Base-by-base conservation (phyloP, 2,329 filamentous ascomycete species). In the Lasiodiplodia theobromae region DNA sequence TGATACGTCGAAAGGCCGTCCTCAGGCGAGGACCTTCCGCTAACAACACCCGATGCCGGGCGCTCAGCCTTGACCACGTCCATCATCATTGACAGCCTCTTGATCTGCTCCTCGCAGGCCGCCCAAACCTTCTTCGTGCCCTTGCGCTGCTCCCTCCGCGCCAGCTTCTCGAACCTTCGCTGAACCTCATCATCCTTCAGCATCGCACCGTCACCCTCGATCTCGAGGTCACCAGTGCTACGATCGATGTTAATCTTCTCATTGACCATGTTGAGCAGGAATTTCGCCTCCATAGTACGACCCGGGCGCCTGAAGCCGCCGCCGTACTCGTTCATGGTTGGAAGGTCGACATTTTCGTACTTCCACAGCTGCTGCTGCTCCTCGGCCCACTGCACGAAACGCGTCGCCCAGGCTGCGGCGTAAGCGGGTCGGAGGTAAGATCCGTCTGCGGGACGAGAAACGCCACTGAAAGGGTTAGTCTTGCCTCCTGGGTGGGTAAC, bases 301-400 rank as follows among this genome's bases (percentile, higher is more conserved):
- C 60, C 65, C 52, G 11, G 23, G 21, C 49, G 18, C 64, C 53
- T 68, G n/a, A 53, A 21, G 14, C 66, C 66, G 25, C 49, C 38
- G n/a, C 56, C 47, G 14, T 18, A 18, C 21, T 25, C n/a, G 11
- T 34, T 3, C 12, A 21, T 37, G 4, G 49, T 37, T 5, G 49
- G 31, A 25, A 44, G 14, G 47, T 68, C 57, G 10, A 37, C 21
- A 4, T 68, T 40, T 12, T 62, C 37, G 44, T 25, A 68, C 21
- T 49, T 23, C 44, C 44, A 53, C 31, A 68, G 12, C 66, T 68
- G 54, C n/a, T 44, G 38, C 38, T 53, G 51, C 68, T 69, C 57
- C 23, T 64, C 47, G 4, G 68, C 65, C 64, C 65, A 69, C 51
- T 54, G 54, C 4, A 51, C 25, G 31, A 68, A 69, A 6, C 57